Evolutionary conservation across 148 eudicot species (phyloP), one percentile per base, ranked within the genome.

Genomic region (Vaccinium macrocarpon): DNA sequence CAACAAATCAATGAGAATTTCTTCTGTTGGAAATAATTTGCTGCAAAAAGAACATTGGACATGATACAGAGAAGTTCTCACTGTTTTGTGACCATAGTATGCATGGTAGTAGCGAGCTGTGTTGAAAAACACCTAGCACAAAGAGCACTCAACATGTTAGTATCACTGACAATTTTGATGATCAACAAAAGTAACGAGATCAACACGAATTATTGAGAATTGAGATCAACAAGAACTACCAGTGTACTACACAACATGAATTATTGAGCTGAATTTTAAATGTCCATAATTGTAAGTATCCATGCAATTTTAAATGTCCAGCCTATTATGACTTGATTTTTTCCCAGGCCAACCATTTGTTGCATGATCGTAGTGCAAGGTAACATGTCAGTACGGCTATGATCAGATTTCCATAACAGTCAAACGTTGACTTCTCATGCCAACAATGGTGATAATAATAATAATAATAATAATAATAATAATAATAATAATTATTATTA

Each of bases 51-150:
- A 78, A 46, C 46, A 64, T 70, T 6, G 75, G 51, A n/a, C 11
- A 73, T 73, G 59, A 84, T 64, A 73, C 23, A 59, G 57, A 82
- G 86, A 71, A 70, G 57, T 78, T 76, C 95, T 95, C 86, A 96
- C 99, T 57, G 99, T 96, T 79, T 96, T 96, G 86, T 96, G 92
- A 85, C 97, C 98, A 85, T 96, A 96, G 90, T 96, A 96, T 81
- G 99, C 94, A 68, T 88, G 93, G 86, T 96, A 96, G 90, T 96
- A 96, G 80, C 95, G 91, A 52, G 98, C 99, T 66, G 98, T 91
- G 84, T 96, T 96, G 88, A 93, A 96, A 77, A 96, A 96, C 49
- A 95, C 90, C 99, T 96, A 87, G 72, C 76, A 78, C 81, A 87
- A 66, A 51, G 25, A 81, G 68, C 78, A 35, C 18, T 68, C 15